Conservation (phyloP, 306 rosid species). For the Neltuma alba region DNA sequence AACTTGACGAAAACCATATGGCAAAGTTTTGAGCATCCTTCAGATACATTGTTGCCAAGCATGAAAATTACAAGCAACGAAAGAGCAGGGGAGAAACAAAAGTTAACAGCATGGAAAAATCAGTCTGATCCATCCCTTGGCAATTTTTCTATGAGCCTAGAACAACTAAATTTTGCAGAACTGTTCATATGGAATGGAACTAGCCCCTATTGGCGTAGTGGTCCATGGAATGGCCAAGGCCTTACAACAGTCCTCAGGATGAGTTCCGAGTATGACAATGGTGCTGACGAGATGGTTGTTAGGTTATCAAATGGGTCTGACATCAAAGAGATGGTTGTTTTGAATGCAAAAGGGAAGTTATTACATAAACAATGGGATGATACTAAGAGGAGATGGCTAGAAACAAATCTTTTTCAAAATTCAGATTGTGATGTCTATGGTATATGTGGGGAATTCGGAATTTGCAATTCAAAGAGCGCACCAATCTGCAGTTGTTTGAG, state of each 20-base stretch:
- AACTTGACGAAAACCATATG: background rate
- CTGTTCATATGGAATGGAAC: slow-evolving; percentile 26
- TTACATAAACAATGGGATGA: background rate
- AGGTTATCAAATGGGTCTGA: background rate
- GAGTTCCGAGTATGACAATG: background rate
- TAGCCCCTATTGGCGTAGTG: background rate
- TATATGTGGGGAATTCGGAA: slow-evolving; percentile 35
- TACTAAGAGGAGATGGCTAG: background rate
- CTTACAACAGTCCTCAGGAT: slow-evolving; percentile 21
- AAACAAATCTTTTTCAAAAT: background rate
- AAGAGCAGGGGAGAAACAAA: background rate
- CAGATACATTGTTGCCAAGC: background rate
- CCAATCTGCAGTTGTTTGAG: slow-evolving; percentile 49
- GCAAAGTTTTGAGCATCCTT: slow-evolving; percentile 16
- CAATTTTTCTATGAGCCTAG: slow-evolving; percentile 3
- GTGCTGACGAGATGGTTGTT: background rate
- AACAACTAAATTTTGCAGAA: slow-evolving; percentile 17
- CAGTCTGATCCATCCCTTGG: slow-evolving; percentile 5
- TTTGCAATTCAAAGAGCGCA: background rate
- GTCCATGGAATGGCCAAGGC: background rate
- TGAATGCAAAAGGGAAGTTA: slow-evolving; percentile 21
- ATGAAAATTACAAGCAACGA: background rate
- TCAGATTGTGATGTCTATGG: slow-evolving; percentile 32
- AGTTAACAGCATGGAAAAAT: slow-evolving; percentile 6
- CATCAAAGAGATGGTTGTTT: background rate